These are phyloP conservation scores for Gaertneriomyces semiglobifer DNA, from an alignment of 192 early-diverging fungal genomes.

Conservation along the genomic window DNA sequence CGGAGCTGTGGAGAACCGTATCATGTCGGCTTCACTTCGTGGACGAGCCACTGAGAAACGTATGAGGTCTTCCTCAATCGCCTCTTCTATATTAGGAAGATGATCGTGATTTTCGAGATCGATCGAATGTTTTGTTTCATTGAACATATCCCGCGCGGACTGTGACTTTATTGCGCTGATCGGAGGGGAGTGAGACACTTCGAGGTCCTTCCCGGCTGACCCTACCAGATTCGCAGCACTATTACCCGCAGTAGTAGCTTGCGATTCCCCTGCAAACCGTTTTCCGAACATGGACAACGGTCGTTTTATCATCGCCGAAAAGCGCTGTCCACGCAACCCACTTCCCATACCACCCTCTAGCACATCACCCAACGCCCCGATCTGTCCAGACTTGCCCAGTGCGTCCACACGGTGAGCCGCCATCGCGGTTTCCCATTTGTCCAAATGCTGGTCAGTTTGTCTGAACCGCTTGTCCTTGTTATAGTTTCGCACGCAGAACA, in stretches of 20 bases:
- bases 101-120: not conserved
- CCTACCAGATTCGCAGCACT: not conserved
- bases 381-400: constrained; percentile 9
- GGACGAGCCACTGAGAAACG: no score
- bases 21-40: constrained; percentile 3
- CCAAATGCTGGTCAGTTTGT: constrained; percentile 11
- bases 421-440: constrained; percentile 26
- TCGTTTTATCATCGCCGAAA: constrained; percentile 9
- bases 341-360: constrained; percentile 2
- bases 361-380: constrained; percentile 16
- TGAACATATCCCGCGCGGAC: constrained; percentile 2
- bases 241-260: not conserved
- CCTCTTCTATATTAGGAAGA: not conserved
- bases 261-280: not conserved
- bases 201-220: not conserved
- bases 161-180: not conserved
- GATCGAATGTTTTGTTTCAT: not conserved
- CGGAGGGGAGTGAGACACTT: not conserved
- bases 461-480: not conserved
- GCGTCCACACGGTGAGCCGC: constrained; percentile 20
- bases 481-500: constrained; percentile 8
- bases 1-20: constrained; percentile 7
- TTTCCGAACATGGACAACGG: constrained; percentile 7
- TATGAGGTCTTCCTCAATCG: no score
- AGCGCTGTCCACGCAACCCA: constrained; percentile 5